A percentile compares a stretch with the other conserved stretches of the same genome.
These are phyloP conservation scores for Fusarium sp. DNA, from an alignment of 2,329 filamentous ascomycete genomes.

Conservation along the genomic window DNA sequence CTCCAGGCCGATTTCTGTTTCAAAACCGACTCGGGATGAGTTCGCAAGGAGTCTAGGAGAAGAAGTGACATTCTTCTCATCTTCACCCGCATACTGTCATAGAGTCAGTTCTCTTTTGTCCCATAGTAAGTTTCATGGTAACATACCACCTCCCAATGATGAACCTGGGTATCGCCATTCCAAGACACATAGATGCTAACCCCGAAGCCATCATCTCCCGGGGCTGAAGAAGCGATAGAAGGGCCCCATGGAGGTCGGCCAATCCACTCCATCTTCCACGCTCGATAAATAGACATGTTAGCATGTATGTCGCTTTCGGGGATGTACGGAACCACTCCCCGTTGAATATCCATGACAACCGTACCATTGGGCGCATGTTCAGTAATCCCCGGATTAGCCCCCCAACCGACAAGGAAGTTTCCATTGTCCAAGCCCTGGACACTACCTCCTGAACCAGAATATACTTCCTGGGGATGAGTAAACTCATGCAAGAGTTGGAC, in stretches of 20 bases:
- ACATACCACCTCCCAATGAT: constrained; percentile 42
- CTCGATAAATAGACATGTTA: constrained; percentile 43
- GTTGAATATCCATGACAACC: constrained; percentile 55
- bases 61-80: constrained; percentile 32
- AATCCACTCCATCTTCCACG: constrained; percentile 46
- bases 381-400: constrained; percentile 61
- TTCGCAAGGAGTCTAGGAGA: constrained; percentile 29
- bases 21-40: constrained; percentile 39
- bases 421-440: constrained; percentile 66
- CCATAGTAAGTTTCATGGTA: not conserved
- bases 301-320: constrained; percentile 5
- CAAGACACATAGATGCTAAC: constrained; percentile 43
- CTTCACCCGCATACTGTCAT: constrained; percentile 32
- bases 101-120: not conserved
- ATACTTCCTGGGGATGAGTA: constrained; percentile 61
- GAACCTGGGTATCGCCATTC: constrained; percentile 45
- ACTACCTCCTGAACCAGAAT: constrained; percentile 61
- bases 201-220: constrained; percentile 14
- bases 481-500: constrained; percentile 62
- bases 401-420: constrained; percentile 69
- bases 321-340: constrained; percentile 57
- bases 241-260: constrained; percentile 44
- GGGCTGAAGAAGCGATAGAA: constrained; percentile 34
- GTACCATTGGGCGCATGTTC: constrained; percentile 51
- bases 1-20: constrained; percentile 32